These are phyloP conservation scores for Starmerella stigmatis DNA, from an alignment of 805 yeast species.

Conservation along the genomic window DNA sequence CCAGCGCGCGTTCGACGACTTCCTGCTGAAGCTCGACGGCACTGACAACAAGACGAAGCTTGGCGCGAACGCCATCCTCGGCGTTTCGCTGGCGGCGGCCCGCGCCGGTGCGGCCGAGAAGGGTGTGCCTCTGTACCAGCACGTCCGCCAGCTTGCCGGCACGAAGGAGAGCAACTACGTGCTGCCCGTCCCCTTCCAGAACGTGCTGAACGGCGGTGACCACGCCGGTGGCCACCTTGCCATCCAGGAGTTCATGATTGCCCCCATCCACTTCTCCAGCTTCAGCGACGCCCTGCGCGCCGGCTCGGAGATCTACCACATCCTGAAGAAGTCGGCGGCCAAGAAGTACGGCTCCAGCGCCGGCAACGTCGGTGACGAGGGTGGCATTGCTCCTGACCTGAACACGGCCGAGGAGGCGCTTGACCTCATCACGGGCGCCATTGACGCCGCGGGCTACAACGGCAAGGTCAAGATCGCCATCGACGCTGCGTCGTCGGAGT, in stretches of 20 bases:
- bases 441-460: slow-evolving; percentile 88
- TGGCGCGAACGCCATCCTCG: slow-evolving; percentile 97
- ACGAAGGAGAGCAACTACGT: slow-evolving; percentile 69
- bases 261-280: slow-evolving; percentile 79
- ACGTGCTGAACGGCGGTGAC: slow-evolving; percentile 98
- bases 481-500: slow-evolving; percentile 96
- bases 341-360: slow-evolving; percentile 95
- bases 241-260: slow-evolving; percentile 99
- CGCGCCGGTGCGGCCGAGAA: slow-evolving; percentile 97
- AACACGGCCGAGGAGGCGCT: slow-evolving; percentile 93
- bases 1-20: slow-evolving; percentile 79
- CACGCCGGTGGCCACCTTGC: slow-evolving; percentile 99
- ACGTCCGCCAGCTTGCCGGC: slow-evolving; percentile 70
- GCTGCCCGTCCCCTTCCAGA: slow-evolving; percentile 97
- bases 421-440: slow-evolving; percentile 83
- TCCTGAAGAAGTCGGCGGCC: slow-evolving; percentile 84
- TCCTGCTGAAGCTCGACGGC: slow-evolving; percentile 82
- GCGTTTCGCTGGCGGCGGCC: slow-evolving; percentile 95
- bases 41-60: slow-evolving; percentile 94
- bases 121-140: slow-evolving; percentile 85
- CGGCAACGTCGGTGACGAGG: slow-evolving; percentile 99
- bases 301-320: slow-evolving; percentile 97
- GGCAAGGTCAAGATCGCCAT: slow-evolving; percentile 87
- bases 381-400: slow-evolving; percentile 99
- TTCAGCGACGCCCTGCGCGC: slow-evolving; percentile 95